phyloP scores from a whole-genome alignment of 148 eudicot species.

The Fagopyrum esculentum region DNA sequence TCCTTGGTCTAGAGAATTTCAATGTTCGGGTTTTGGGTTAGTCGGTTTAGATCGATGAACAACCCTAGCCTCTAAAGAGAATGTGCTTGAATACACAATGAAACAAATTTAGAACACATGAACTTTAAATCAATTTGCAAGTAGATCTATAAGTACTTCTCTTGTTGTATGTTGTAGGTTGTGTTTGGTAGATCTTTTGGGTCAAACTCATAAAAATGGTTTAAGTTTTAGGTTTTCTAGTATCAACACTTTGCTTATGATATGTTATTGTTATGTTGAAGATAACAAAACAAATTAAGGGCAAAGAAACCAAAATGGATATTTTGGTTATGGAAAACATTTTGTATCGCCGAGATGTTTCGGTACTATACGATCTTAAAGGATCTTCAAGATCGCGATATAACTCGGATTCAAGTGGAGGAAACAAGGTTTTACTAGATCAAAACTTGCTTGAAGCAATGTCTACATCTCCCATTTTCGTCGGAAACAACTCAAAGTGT shows the following conservation, averaged over 20 bases:
- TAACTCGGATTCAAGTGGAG: constrained; percentile 61
- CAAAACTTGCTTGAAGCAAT: constrained; percentile 78
- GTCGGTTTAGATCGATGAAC: too few relatives aligned
- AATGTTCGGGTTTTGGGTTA: too few relatives aligned
- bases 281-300: constrained; percentile 67
- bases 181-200: too few relatives aligned
- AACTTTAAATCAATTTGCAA: neutral
- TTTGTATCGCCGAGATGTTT: constrained; percentile 44
- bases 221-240: neutral
- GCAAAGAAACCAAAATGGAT: constrained; percentile 68
- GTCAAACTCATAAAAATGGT: too few relatives aligned
- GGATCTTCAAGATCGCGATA: constrained; percentile 78
- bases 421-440: constrained; percentile 65
- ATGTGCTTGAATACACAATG: neutral
- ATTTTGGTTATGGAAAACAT: constrained; percentile 80
- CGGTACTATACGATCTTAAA: constrained; percentile 67
- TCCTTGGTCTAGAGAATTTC: too few relatives aligned
- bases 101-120: neutral
- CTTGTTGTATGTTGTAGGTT: too few relatives aligned
- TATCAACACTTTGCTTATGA: neutral
- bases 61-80: neutral
- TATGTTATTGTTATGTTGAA: constrained; percentile 17
- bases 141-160: too few relatives aligned
- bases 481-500: constrained; percentile 64
- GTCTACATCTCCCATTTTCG: constrained; percentile 77